A percentile compares a stretch with the other conserved stretches of the same genome.
These are phyloP conservation scores for Scopulariopsis brevicaulis DNA, from an alignment of 2,329 filamentous ascomycete genomes.

Conservation along the genomic window DNA sequence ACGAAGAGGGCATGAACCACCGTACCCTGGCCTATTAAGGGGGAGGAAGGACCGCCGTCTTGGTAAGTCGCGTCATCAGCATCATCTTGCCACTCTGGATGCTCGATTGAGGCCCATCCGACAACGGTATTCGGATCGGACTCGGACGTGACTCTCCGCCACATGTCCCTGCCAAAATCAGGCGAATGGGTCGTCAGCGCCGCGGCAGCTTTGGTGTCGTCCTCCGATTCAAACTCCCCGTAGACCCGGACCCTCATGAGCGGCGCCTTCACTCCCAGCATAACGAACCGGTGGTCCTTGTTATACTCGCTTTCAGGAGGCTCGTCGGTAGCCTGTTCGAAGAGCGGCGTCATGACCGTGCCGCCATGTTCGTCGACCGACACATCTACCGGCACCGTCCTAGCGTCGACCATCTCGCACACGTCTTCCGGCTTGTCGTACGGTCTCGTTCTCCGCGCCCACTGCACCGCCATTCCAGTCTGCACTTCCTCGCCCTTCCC, in stretches of 20 bases:
- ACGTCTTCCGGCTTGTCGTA: background rate
- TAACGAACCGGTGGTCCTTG: background rate
- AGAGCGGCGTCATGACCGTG: no score
- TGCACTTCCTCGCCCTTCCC: background rate
- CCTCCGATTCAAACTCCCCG: background rate
- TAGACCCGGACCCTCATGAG: background rate
- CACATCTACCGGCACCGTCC: no score
- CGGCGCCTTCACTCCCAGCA: background rate
- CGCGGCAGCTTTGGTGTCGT: background rate
- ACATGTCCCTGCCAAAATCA: background rate
- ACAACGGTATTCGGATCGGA: no score
- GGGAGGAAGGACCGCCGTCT: background rate
- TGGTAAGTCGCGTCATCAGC: background rate
- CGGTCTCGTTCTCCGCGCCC: no score
- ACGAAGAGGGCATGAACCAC: background rate
- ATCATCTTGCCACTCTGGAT: background rate
- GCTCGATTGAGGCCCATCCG: no score
- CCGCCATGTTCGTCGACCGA: no score
- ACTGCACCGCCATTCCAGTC: background rate
- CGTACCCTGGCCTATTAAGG: background rate
- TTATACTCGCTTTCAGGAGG: background rate
- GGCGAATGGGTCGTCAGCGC: background rate
- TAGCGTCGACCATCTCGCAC: no score
- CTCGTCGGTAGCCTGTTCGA: background rate
- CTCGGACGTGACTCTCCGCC: background rate